Base-by-base conservation (phyloP, 2,329 filamentous ascomycete species). In the Tympanopsis confertula region DNA sequence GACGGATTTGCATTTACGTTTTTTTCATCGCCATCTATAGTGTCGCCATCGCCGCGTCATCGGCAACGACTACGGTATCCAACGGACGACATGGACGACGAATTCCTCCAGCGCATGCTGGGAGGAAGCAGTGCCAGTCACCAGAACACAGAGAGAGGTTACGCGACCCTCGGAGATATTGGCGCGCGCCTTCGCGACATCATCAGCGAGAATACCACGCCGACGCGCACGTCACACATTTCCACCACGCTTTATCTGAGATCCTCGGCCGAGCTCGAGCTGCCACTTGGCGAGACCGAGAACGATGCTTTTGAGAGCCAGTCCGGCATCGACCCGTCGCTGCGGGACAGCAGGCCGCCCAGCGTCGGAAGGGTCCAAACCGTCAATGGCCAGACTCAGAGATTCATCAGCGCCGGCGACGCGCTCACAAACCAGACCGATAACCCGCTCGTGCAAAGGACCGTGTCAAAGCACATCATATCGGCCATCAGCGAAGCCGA, bases 201-300 rank as follows among this genome's bases (percentile, higher is more conserved):
- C 1, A 50, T 74, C 35, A 49, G 54, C 4, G 49, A 54, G 14
- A 71, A 66, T 42, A 57, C 59, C 14, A 63, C 64, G 4, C 56
- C 61, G 10, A 68, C 58, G 15, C 66, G 65, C 35, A 70, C 68
- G 29, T 61, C 73, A 38, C 68, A 71, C 44, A 52, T 71, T 10
- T 58, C 63, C 5, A 50, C 57, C 14, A 65, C 56, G 2, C 58
- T 72, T 37, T 65, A 71, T 42, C 49, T 78, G 19, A 57, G 61
- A 1, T 52, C 62, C 1, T 57, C 61, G 5, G 57, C 62, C 3
- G 53, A 61, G 20, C 65, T 77, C 38, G 45, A 60, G 5, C 43
- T 74, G 5, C 47, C 51, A 2, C 48, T 58, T 35, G 49, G 51
- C 35, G 59, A 62, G 17, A 38, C 45, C 19, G 62, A 68, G 30